Conservation (phyloP, 2,329 filamentous ascomycete genomes). For the Aspergillus nomiae region DNA sequence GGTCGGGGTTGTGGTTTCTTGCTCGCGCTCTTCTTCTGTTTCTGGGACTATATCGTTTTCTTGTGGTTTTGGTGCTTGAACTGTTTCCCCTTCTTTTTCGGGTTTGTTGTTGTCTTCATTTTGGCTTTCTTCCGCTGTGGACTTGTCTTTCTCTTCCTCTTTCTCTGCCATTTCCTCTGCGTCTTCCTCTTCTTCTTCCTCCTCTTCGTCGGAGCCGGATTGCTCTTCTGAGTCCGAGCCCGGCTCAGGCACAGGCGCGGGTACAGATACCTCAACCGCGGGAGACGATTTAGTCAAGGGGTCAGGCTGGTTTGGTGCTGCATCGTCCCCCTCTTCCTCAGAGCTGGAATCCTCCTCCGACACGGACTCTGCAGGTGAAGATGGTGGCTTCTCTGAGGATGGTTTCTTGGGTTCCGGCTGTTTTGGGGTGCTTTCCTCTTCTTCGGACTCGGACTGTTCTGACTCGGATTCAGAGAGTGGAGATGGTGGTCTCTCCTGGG, state of each 20-base stretch:
- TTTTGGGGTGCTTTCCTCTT: background rate
- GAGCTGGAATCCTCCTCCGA: background rate
- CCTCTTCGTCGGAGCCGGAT: background rate
- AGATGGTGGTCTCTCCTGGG: slow-evolving; percentile 5
- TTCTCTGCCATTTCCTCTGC: background rate
- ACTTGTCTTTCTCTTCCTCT: background rate
- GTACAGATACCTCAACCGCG: background rate
- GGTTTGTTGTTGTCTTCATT: background rate
- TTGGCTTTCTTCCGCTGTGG: background rate
- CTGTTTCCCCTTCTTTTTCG: background rate
- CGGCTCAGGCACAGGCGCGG: background rate
- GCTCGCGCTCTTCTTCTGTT: no score
- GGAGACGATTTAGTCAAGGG: background rate
- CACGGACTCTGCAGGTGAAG: slow-evolving; percentile 14
- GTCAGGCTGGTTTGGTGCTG: background rate
- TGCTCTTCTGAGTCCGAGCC: background rate
- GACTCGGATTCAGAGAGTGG: slow-evolving; percentile 15
- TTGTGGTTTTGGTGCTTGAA: background rate
- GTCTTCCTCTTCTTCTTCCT: background rate
- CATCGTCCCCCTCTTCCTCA: background rate
- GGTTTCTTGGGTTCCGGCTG: slow-evolving; percentile 4
- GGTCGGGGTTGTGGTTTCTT: background rate
- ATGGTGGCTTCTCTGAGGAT: slow-evolving; percentile 3
- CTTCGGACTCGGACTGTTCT: background rate
- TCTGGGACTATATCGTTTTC: background rate